phyloP scores from a whole-genome alignment of 2,329 filamentous ascomycete genomes.

The Hawksworthiomyces lignivorus region DNA sequence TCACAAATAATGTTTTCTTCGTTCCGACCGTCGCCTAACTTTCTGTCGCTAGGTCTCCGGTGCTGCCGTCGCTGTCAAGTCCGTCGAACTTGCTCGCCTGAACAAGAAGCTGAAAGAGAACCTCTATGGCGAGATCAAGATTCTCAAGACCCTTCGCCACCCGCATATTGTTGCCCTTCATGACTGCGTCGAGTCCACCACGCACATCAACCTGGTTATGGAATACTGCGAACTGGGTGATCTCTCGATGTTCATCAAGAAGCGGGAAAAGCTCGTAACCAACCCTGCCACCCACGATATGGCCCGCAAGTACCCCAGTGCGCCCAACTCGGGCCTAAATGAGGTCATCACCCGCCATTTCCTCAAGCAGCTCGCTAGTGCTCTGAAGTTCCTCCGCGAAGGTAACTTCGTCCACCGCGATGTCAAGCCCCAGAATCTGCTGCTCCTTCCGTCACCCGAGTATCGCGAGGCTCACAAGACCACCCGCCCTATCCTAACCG shows the following conservation, averaged over 20 bases:
- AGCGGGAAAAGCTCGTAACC: constrained; percentile 70
- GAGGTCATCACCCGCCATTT: constrained; percentile 97
- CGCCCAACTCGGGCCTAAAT: constrained; percentile 75
- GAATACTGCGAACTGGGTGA: constrained; percentile 97
- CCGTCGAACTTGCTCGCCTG: constrained; percentile 80
- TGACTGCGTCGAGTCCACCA: constrained; percentile 79
- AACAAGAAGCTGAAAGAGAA: constrained; percentile 97
- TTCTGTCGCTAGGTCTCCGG: constrained; percentile 55
- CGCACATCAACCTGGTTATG: constrained; percentile 95
- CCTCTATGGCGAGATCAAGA: constrained; percentile 89
- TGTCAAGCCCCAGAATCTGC: constrained; percentile 92
- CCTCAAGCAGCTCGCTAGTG: constrained; percentile 87
- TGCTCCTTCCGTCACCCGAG: constrained; percentile 74
- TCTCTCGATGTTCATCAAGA: constrained; percentile 92
- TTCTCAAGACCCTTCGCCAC: constrained; percentile 86
- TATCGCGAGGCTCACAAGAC: constrained; percentile 57
- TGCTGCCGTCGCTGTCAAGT: constrained; percentile 89
- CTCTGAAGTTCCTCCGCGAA: constrained; percentile 77
- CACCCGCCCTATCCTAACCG: constrained; percentile 63
- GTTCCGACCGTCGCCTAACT: background rate
- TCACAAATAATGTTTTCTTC: too few species aligned
- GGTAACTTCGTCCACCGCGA: constrained; percentile 91
- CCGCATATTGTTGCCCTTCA: constrained; percentile 95
- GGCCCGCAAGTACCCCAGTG: constrained; percentile 86
- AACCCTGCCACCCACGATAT: constrained; percentile 82